Base-by-base conservation (phyloP, 2,329 filamentous ascomycete genomes). In the Hypoxylon sp. region DNA sequence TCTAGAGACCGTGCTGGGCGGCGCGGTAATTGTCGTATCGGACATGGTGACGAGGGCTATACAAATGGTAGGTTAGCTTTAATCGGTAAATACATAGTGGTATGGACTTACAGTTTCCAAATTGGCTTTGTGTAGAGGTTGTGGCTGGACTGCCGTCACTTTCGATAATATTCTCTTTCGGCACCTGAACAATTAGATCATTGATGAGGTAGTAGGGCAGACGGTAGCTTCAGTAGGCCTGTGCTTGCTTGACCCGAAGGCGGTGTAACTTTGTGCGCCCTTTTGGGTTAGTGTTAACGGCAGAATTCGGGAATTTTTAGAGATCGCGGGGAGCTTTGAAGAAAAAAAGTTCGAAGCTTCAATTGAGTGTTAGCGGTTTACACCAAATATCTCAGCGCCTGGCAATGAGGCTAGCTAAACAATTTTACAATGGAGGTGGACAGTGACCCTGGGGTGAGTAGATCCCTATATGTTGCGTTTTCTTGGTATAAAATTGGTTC, bases 1-100 rank as follows among this genome's bases (percentile, higher is more conserved):
- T 82, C 93, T 89, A 81, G 91, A 87, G 79, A 92, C 87, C 72
- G 89, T 86, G 80, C 87, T 86, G 75, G 89, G 86, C 74, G 86
- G 82, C 77, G 87, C 82, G 79, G 85, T 84, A 83, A 81, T 75
- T 72, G 83, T 82, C 55, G 81, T 79, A 56, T 87, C 85, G 75
- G 87, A 80, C 87, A 89, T 89, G 77, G 74, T 82, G 63, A 49
- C 63, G 61, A 43, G 30, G 38, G 63, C 65, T 71, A 38, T 10
- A 34, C 59, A 63, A 59, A 65, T 14, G 34, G 28, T 2, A 17
- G 11, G 53, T 73, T 64, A 73, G 67, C 41, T 45, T 71, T 63
- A 71, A 74, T 74, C 72, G 60, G 45, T 7, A 19, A 41, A 41
- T 19, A 17, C 1, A 25, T 5, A 59, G 48, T 38, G 34, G 59